Base-by-base conservation (phyloP, 805 yeast species). In the Gaillardinia entomophila region DNA sequence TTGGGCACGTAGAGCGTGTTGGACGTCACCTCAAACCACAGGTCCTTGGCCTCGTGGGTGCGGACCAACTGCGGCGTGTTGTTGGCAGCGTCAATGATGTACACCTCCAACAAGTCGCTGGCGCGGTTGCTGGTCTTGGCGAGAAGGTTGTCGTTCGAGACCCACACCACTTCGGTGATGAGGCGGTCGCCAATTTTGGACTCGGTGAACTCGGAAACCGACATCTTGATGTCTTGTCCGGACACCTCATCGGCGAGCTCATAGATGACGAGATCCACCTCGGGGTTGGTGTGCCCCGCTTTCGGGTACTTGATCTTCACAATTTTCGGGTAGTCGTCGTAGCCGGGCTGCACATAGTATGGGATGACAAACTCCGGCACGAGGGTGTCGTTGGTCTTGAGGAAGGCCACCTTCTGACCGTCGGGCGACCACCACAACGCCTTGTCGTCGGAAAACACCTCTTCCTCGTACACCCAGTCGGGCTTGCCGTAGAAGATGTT, bases 391-490 rank as follows among this genome's bases (percentile, higher is more conserved):
- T 87, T 79, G 24, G 83, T 74, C 36, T 77, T 69, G 43, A 83
- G 55, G 40, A 74, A 81, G 0, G 87, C 71, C 27, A 88, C 51
- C 45, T 66, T 70, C n/a, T 71, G 60, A 10, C 90, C 88, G 26
- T 66, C 56, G 6, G 85, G 85, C 4, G 95, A 81, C 96, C 96
- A 88, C 95, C 95, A 87, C 30, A 86, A 43, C 1, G 89, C 85
- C 15, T 69, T 58, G 45, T 80, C 87, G 16, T 75, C 71, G 23
- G 75, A 77, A 33, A 83, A 70, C 1, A 87, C 92, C 55, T 87
- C 96, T 45, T 87, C 96, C 50, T 88, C 96, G 45, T 87, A 87
- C 6, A 86, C 94, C 96, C 96, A 87, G 51, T 87, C 96, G 0
- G 96, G 94, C 39, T 80, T 79, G 2, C 96, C 96, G 51, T 88